Evolutionary conservation across 345 rosid species (phyloP), one percentile per base, ranked within the genome.

Genomic region (Heritiera littoralis): DNA sequence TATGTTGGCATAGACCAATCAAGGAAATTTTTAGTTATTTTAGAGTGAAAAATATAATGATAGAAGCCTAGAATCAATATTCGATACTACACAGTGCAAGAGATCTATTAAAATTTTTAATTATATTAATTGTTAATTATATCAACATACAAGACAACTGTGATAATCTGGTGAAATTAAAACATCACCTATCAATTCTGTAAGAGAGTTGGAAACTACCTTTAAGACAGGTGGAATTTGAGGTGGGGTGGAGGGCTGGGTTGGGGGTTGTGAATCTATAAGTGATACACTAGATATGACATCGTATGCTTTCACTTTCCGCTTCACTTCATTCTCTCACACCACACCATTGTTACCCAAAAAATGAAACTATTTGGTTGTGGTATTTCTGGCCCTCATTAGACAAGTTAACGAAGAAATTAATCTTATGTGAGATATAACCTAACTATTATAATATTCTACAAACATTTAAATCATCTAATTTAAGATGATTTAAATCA

Each of bases 381-480:
- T 64, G 7, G n/a, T 13, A 64, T 35, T 35, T 64, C n/a, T 64
- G 6, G 68, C 43, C 3, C 43, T 64, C 49, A n/a, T 66, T 18
- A n/a, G 13, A 41, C 23, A 38, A 40, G 14, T 65, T 6, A 35
- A 65, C 6, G 46, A 65, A 65, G 46, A 38, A 35, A 65, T 65
- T 65, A 35, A 5, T 65, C 6, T 15, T 63, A 38, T 15, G 15
- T 35, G 30, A 18, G 49, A 66, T 41, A 66, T 41, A 30, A 66
- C 7, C 51, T 7, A 38, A n/a, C 23, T 38, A 40, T 18, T 23
- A 66, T 40, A 67, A 41, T 43, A 67, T 67, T 41, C 72, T 43
- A 43, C 43, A 17, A 67, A 67, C 71, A 66, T 41, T 41, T 41
- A 41, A 67, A 67, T 43, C 18, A 43, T n/a, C 54, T 68, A 68